These are phyloP conservation scores for Tetradesmus obliquus DNA, from an alignment of 139 green algal species.

Conservation along the genomic window DNA sequence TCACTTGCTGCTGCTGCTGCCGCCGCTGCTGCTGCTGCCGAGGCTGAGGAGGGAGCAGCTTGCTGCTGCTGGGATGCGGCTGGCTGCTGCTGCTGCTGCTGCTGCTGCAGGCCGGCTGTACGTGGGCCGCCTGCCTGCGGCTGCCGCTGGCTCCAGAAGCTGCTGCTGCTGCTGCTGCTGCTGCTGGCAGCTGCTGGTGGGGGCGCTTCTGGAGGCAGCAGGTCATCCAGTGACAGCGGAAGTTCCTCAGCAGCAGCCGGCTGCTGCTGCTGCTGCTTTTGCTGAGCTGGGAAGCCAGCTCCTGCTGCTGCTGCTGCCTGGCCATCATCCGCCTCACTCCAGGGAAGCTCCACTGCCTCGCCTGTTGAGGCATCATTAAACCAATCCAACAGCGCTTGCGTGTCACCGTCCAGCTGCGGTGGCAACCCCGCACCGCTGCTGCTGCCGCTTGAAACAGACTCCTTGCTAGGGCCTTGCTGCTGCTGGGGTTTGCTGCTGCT, in stretches of 20 bases:
- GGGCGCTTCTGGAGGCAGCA: neutral
- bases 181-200: no score
- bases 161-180: constrained; percentile 28
- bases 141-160: neutral
- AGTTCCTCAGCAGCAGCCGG: neutral
- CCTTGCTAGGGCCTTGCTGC: neutral
- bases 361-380: constrained; percentile 14
- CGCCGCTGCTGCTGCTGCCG: neutral
- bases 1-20: constrained; percentile 22
- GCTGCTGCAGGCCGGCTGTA: neutral
- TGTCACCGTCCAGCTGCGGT: neutral
- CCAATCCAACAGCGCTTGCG: constrained; percentile 20
- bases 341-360: neutral
- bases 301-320: neutral
- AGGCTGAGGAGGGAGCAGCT: neutral
- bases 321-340: neutral
- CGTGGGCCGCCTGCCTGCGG: neutral
- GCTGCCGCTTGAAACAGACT: neutral
- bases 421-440: neutral
- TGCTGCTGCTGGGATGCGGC: neutral
- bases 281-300: neutral
- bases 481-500: constrained; percentile 3
- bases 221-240: neutral
- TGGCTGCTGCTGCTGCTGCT: constrained; percentile 10
- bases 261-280: neutral